Evolutionary conservation across 805 yeast genomes (phyloP).

Genomic region (Starmerella ratchasimensis): DNA sequence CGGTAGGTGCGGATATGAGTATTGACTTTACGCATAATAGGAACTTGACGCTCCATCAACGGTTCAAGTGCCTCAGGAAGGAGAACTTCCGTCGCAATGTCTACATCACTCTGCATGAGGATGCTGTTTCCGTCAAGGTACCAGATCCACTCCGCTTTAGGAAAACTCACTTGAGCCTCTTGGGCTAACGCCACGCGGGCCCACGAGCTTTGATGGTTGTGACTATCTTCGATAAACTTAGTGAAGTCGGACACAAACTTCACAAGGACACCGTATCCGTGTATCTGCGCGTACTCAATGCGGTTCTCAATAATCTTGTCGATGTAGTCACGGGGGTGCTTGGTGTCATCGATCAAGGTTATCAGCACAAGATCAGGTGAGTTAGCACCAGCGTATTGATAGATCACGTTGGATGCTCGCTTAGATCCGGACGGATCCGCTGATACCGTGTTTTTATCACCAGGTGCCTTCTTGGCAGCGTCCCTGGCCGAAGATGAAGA

Average conservation of each 20-base stretch:
- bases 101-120: slow-evolving; percentile 55
- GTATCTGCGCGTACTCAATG: slow-evolving; percentile 71
- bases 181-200: slow-evolving; percentile 48
- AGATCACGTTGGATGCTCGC: slow-evolving; percentile 10
- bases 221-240: slow-evolving; percentile 17
- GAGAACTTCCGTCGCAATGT: slow-evolving; percentile 46
- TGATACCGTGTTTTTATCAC: slow-evolving; percentile 20
- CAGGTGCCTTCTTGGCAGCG: slow-evolving; percentile 26
- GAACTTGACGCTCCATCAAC: slow-evolving; percentile 52
- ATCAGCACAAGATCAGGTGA: slow-evolving; percentile 45
- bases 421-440: slow-evolving; percentile 4
- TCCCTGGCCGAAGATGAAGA: slow-evolving; percentile 9
- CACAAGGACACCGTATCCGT: slow-evolving; percentile 69
- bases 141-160: slow-evolving; percentile 84
- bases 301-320: slow-evolving; percentile 71
- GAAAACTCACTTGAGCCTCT: slow-evolving; percentile 90
- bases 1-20: slow-evolving; percentile 41
- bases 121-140: slow-evolving; percentile 60
- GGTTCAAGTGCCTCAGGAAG: slow-evolving; percentile 47
- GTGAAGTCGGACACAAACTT: slow-evolving; percentile 74
- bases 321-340: slow-evolving; percentile 46
- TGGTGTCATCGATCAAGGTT: slow-evolving; percentile 68
- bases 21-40: slow-evolving; percentile 38
- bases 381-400: slow-evolving; percentile 15
- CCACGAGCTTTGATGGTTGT: slow-evolving; percentile 36